These are phyloP conservation scores for Saccharomyces hybrid DNA, from an alignment of 1,139 yeast genomes.

Conservation along the genomic window DNA sequence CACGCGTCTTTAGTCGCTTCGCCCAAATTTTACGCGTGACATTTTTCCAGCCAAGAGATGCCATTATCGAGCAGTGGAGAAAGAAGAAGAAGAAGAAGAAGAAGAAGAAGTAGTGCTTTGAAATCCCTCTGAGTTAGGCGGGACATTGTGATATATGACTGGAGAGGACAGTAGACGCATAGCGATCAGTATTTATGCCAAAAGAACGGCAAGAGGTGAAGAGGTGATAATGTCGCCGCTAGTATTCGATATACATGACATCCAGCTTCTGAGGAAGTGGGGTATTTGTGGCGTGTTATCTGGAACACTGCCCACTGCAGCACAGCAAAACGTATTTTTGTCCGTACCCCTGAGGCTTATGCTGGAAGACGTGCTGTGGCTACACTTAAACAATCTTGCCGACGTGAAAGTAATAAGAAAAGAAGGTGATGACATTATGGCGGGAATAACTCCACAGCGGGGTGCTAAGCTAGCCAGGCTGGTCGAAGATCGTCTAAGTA, in stretches of 20 bases:
- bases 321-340: constrained; percentile 82
- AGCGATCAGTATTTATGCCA: background rate
- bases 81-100: background rate
- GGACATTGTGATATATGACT: too few species aligned
- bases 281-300: constrained; percentile 65
- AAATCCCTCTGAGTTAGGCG: too few species aligned
- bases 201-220: background rate
- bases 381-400: constrained; percentile 42
- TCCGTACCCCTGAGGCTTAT: constrained; percentile 75
- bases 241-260: constrained; percentile 45
- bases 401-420: constrained; percentile 24
- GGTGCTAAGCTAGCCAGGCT: constrained; percentile 9
- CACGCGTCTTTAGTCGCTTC: background rate
- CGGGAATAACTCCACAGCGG: constrained; percentile 14
- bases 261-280: constrained; percentile 46
- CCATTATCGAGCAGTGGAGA: background rate
- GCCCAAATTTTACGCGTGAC: background rate
- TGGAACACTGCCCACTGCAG: constrained; percentile 80
- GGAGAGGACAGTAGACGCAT: background rate
- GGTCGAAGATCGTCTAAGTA: constrained; percentile 11
- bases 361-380: constrained; percentile 67
- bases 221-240: constrained; percentile 24
- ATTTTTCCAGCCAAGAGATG: background rate
- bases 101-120: background rate
- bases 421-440: constrained; percentile 11